Percentiles rank a stretch among this genome's conserved stretches.
Evolutionary conservation across 208 protist genomes (phyloP).

Genomic region (Crithidia acanthocephali): DNA sequence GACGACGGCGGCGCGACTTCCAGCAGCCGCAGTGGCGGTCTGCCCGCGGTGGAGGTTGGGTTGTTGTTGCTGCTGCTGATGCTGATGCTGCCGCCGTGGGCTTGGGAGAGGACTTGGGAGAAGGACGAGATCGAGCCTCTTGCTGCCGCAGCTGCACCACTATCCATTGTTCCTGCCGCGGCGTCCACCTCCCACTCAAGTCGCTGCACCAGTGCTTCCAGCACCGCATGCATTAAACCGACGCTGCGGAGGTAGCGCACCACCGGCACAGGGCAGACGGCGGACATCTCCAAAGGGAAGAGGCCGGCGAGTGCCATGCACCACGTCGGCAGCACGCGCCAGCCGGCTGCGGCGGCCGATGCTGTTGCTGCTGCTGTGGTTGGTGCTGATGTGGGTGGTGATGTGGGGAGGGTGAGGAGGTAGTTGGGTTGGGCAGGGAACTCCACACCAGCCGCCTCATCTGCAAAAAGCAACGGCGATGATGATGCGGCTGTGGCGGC

Average conservation of each 20-base stretch:
- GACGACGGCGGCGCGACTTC: neutral
- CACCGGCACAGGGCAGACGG: slow-evolving; percentile 35
- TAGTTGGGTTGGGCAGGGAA: slow-evolving; percentile 21
- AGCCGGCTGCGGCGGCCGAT: neutral
- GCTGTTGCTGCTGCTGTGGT: neutral
- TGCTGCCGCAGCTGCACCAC: neutral
- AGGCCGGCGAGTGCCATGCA: slow-evolving; percentile 56
- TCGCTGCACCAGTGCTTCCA: slow-evolving; percentile 31
- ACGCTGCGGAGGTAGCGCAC: slow-evolving; percentile 61
- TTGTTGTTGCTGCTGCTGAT: neutral
- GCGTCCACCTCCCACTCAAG: slow-evolving; percentile 33
- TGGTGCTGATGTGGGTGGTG: slow-evolving; percentile 7
- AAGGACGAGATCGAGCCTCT: neutral
- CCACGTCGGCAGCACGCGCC: slow-evolving; percentile 48
- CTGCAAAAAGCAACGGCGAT: neutral
- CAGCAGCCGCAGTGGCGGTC: neutral
- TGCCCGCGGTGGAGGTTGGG: neutral
- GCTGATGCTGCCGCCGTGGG: neutral
- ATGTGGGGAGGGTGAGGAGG: slow-evolving; percentile 1
- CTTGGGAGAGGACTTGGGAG: neutral
- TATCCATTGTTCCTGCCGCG: neutral
- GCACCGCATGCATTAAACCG: slow-evolving; percentile 39
- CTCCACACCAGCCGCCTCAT: neutral
- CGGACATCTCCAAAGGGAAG: slow-evolving; percentile 40
- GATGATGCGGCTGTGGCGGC: neutral